These are phyloP conservation scores for Phytophthora melonis DNA, from an alignment of 352 stramenopile genomes.

Conservation along the genomic window DNA sequence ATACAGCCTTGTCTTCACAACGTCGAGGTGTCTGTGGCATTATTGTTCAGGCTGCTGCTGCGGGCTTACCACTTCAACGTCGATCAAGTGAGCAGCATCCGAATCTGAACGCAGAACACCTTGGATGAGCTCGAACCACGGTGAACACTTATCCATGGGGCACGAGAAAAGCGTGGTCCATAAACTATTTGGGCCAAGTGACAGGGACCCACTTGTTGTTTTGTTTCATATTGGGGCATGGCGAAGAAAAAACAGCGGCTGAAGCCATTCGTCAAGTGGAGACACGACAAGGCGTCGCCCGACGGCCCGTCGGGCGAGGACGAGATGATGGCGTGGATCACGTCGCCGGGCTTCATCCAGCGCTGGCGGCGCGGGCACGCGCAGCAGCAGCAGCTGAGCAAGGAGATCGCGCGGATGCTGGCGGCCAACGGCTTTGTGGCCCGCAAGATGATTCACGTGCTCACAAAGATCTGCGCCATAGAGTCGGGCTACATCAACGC, in stretches of 20 bases:
- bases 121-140: too few species aligned
- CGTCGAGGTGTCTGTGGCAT: too few species aligned
- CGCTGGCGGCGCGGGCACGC: not conserved
- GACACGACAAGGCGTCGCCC: not conserved
- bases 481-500: constrained; percentile 33
- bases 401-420: constrained; percentile 27
- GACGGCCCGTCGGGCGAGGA: not conserved
- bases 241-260: not conserved
- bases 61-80: too few species aligned
- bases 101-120: too few species aligned
- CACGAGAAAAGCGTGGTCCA: too few species aligned
- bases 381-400: not conserved
- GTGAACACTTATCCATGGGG: too few species aligned
- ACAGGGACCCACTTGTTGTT: too few species aligned
- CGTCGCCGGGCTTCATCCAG: not conserved
- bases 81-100: too few species aligned
- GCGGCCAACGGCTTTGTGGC: constrained; percentile 25
- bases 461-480: constrained; percentile 19
- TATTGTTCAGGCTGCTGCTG: too few species aligned
- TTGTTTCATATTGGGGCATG: too few species aligned
- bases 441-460: constrained; percentile 27
- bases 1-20: too few species aligned
- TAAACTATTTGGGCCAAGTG: too few species aligned
- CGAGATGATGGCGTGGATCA: not conserved
- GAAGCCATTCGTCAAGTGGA: not conserved